Conservation (phyloP, 2,329 filamentous ascomycete species). For the Pyricularia sp. region DNA sequence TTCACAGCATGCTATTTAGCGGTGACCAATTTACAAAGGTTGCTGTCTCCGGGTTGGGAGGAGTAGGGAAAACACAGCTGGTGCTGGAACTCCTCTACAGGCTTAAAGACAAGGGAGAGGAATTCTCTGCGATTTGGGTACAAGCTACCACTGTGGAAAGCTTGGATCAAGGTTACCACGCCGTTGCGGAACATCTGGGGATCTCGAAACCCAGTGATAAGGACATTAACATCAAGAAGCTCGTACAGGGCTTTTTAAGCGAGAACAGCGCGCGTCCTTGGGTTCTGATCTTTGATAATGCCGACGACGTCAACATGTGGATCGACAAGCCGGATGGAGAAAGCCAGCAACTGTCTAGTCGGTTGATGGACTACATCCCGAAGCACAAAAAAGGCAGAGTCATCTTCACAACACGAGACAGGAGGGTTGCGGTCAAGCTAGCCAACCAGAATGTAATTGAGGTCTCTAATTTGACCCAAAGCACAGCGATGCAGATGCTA, state of each 20-base stretch:
- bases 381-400: constrained; percentile 4
- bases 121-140: constrained; percentile 30
- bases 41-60: no score
- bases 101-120: constrained; percentile 18
- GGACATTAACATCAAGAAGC: background rate
- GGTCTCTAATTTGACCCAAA: constrained; percentile 1
- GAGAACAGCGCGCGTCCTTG: constrained; percentile 17
- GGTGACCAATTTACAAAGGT: background rate
- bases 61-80: background rate
- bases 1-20: background rate
- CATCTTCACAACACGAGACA: constrained; percentile 9
- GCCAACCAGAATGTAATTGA: constrained; percentile 2
- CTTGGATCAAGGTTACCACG: constrained; percentile 23
- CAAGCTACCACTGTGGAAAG: constrained; percentile 21
- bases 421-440: constrained; percentile 4
- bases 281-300: constrained; percentile 29
- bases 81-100: constrained; percentile 23
- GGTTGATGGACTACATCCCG: constrained; percentile 6
- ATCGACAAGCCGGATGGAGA: background rate
- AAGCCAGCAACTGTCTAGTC: background rate
- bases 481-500: background rate
- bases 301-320: constrained; percentile 19
- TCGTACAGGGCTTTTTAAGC: constrained; percentile 12
- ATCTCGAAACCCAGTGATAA: background rate
- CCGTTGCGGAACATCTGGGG: constrained; percentile 12